Percentiles rank a stretch among this genome's conserved stretches.
Evolutionary conservation across 805 yeast genomes (phyloP).

Genomic region (Candida oleophila): DNA sequence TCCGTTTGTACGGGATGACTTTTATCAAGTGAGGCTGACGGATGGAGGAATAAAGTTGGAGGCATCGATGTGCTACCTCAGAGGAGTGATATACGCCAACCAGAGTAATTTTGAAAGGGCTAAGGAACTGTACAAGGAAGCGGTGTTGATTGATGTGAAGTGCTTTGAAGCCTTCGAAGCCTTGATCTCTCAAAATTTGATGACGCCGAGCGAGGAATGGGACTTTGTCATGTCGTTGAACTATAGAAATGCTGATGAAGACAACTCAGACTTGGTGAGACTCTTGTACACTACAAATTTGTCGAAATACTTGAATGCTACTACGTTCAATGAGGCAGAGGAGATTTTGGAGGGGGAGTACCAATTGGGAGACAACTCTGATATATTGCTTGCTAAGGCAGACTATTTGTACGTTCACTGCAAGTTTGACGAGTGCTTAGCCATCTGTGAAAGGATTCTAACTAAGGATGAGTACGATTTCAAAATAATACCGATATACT

Average conservation of each 20-base stretch:
- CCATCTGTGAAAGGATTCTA: conserved; percentile 63
- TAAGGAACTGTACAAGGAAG: conserved; percentile 82
- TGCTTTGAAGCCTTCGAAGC: conserved; percentile 92
- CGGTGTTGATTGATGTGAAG: conserved; percentile 81
- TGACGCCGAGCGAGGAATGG: conserved; percentile 88
- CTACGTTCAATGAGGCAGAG: conserved; percentile 63
- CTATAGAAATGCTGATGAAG: conserved; percentile 66
- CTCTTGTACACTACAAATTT: conserved; percentile 73
- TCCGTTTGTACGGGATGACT: conserved; percentile 56
- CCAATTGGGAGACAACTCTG: conserved; percentile 65
- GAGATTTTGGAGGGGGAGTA: conserved; percentile 67
- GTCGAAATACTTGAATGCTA: conserved; percentile 66
- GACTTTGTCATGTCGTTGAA: conserved; percentile 62
- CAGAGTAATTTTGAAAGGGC: conserved; percentile 85
- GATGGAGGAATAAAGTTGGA: conserved; percentile 89
- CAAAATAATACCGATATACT: conserved; percentile 69
- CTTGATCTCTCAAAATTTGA: conserved; percentile 64
- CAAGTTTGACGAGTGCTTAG: conserved; percentile 72
- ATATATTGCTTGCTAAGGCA: conserved; percentile 65
- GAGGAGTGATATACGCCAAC: conserved; percentile 81
- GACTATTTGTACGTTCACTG: conserved; percentile 74
- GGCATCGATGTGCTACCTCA: conserved; percentile 78
- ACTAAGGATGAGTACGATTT: conserved; percentile 69
- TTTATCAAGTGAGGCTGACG: conserved; percentile 38
- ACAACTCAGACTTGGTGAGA: conserved; percentile 77